phyloP scores from a whole-genome alignment of 2,329 filamentous ascomycete genomes.

The Aaosphaeria arxii region DNA sequence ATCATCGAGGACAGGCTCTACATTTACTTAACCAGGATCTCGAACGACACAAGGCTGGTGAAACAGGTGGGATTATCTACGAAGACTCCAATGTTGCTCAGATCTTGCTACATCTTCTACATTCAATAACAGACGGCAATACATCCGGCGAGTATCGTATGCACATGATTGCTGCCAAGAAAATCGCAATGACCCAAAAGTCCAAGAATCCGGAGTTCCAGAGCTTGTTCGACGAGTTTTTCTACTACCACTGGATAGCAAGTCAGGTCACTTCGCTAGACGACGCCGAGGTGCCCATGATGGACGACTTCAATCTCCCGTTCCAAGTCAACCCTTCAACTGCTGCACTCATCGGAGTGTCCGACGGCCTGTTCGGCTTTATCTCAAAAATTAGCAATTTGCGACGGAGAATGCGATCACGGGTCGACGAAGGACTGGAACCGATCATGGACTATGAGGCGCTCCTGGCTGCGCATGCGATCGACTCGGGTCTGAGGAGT shows the following conservation, averaged over 20 bases:
- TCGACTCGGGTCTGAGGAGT: slow-evolving; percentile 69
- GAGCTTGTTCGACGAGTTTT: slow-evolving; percentile 71
- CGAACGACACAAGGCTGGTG: slow-evolving; percentile 35
- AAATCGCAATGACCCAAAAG: slow-evolving; percentile 60
- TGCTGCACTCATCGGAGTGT: slow-evolving; percentile 70
- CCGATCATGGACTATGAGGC: slow-evolving; percentile 71
- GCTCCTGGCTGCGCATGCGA: slow-evolving; percentile 69
- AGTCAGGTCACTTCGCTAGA: slow-evolving; percentile 57
- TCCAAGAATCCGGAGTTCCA: slow-evolving; percentile 67
- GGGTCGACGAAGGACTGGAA: slow-evolving; percentile 60
- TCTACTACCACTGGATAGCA: slow-evolving; percentile 73
- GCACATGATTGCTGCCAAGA: slow-evolving; percentile 73
- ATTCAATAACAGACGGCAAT: slow-evolving; percentile 60
- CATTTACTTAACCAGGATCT: slow-evolving; percentile 51
- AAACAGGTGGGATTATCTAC: slow-evolving; percentile 32
- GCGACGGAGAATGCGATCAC: slow-evolving; percentile 68
- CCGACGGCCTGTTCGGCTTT: slow-evolving; percentile 76
- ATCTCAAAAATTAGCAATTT: slow-evolving; percentile 77
- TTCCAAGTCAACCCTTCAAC: slow-evolving; percentile 56
- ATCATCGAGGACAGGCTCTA: slow-evolving; percentile 36
- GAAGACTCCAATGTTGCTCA: slow-evolving; percentile 62
- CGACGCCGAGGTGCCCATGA: slow-evolving; percentile 51
- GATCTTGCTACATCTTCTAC: slow-evolving; percentile 58
- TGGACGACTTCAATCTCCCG: slow-evolving; percentile 53
- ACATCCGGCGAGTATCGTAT: slow-evolving; percentile 70